A percentile compares a stretch with the other conserved stretches of the same genome.
Evolutionary conservation across 441 rosid species (phyloP).

Genomic region (Isatis lusitanica): DNA sequence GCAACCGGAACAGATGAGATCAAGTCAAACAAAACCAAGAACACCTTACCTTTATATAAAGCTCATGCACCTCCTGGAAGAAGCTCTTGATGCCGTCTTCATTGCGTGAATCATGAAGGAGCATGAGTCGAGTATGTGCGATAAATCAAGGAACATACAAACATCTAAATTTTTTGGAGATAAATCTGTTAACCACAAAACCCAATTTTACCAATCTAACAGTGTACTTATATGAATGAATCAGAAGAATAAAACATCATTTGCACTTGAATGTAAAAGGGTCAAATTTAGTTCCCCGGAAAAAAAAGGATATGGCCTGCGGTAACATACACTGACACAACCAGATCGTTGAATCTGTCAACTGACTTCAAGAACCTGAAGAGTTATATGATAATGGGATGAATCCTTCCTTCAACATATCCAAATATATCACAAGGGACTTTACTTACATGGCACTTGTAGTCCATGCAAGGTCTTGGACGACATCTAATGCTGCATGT

Average conservation of each 20-base stretch:
- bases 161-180: neutral
- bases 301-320: constrained; percentile 93
- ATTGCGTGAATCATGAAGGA: constrained; percentile 94
- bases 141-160: constrained; percentile 52
- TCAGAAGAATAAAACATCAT: neutral
- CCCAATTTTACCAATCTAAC: neutral
- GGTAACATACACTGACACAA: constrained; percentile 92
- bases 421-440: neutral
- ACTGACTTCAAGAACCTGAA: constrained; percentile 92
- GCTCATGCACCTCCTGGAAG: constrained; percentile 98
- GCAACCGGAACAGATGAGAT: neutral
- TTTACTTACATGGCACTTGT: constrained; percentile 86
- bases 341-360: constrained; percentile 90
- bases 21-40: neutral
- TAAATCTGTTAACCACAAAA: neutral
- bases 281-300: neutral
- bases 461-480: constrained; percentile 96
- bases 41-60: constrained; percentile 74
- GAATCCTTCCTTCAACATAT: neutral
- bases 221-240: neutral
- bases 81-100: constrained; percentile 98
- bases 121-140: constrained; percentile 88
- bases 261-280: neutral
- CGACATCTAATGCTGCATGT: constrained; percentile 94
- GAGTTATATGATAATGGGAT: neutral